phyloP scores from a whole-genome alignment of 2,329 filamentous ascomycete genomes.

The Xylariaceae sp. region DNA sequence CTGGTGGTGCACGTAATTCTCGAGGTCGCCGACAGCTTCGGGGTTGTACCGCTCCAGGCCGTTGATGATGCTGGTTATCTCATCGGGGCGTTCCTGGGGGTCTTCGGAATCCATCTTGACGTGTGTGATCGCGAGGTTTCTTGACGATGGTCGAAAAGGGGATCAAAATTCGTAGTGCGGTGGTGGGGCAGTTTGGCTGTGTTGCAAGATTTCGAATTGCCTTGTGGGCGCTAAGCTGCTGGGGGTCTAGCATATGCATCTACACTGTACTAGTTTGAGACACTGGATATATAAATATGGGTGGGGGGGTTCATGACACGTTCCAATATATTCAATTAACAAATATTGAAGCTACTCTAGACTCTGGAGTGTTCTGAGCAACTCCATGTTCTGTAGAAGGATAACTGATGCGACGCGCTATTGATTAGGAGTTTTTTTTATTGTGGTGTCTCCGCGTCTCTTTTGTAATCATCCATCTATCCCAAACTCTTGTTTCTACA shows the following conservation, averaged over 20 bases:
- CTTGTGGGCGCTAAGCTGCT: conserved; percentile 36
- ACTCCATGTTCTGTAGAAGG: too few relatives aligned
- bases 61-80: conserved; percentile 93
- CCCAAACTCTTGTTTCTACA: not conserved
- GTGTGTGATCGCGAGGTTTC: conserved; percentile 35
- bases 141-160: conserved; percentile 34
- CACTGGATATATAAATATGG: conserved; percentile 5
- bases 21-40: conserved; percentile 90
- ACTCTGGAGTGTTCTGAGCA: too few relatives aligned
- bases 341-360: too few relatives aligned
- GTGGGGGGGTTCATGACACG: not conserved
- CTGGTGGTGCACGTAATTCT: conserved; percentile 92
- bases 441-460: conserved; percentile 28
- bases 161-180: conserved; percentile 35
- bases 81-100: conserved; percentile 87
- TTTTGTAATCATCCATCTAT: conserved; percentile 24
- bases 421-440: too few relatives aligned
- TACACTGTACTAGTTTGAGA: conserved; percentile 3
- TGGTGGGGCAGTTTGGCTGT: conserved; percentile 36
- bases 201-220: conserved; percentile 39
- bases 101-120: conserved; percentile 76
- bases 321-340: too few relatives aligned
- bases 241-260: conserved; percentile 16
- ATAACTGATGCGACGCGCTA: too few relatives aligned
- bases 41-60: conserved; percentile 98